Evolutionary conservation across 2,329 filamentous ascomycete species (phyloP).

Genomic region (Pseudopithomyces maydicus): DNA sequence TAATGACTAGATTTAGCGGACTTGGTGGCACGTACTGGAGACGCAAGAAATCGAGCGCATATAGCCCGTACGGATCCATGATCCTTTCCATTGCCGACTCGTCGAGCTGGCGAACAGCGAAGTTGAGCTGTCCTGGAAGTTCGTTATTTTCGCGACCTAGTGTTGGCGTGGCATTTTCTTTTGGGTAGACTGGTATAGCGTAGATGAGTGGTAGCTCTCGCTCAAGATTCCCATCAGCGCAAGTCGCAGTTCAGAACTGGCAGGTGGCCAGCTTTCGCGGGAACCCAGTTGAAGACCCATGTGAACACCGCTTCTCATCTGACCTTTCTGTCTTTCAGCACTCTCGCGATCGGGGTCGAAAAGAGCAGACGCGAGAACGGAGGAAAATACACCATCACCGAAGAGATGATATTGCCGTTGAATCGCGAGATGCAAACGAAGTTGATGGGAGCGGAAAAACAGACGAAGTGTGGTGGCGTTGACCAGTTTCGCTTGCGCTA

Average conservation of each 20-base stretch:
- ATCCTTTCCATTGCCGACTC: constrained; percentile 80
- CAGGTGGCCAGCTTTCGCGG: constrained; percentile 87
- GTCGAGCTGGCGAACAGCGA: constrained; percentile 76
- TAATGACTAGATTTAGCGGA: constrained; percentile 75
- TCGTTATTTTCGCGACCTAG: constrained; percentile 33
- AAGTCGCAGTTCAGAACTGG: constrained; percentile 88
- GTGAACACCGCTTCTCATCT: constrained; percentile 65
- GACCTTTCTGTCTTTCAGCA: constrained; percentile 73
- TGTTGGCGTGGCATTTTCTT: neutral
- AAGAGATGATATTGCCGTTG: constrained; percentile 84
- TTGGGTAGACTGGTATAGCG: constrained; percentile 33
- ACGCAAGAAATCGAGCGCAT: constrained; percentile 91
- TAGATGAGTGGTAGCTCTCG: constrained; percentile 67
- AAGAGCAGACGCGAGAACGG: constrained; percentile 77
- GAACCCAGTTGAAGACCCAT: constrained; percentile 86
- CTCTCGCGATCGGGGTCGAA: constrained; percentile 84
- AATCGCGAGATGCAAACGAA: constrained; percentile 73
- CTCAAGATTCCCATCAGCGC: constrained; percentile 83
- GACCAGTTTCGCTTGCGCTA: constrained; percentile 75
- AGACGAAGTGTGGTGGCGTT: constrained; percentile 77
- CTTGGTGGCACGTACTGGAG: constrained; percentile 80
- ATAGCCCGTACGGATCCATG: constrained; percentile 79
- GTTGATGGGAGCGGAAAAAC: constrained; percentile 74
- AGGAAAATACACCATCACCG: constrained; percentile 82
- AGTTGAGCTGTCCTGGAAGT: constrained; percentile 58